These are phyloP conservation scores for Magnusiomyces magnusii DNA, from an alignment of 1,139 yeast species.

Conservation along the genomic window DNA sequence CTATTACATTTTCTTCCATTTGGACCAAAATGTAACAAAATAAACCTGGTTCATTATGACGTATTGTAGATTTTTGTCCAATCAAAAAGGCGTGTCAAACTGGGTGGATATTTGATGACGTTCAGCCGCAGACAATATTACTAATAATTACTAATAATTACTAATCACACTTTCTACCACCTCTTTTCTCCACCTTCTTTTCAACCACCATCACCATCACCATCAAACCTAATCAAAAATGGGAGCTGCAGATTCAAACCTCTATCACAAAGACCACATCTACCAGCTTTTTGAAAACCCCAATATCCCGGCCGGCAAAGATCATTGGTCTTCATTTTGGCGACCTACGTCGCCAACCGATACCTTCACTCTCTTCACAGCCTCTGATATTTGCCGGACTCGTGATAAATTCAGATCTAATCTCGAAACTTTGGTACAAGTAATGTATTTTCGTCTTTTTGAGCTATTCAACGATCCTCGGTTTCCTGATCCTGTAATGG, in stretches of 20 bases:
- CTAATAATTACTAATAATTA: no score
- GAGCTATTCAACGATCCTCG: conserved; percentile 24
- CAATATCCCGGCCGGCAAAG: conserved; percentile 41
- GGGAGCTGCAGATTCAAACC: conserved; percentile 68
- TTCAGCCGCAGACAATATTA: no score
- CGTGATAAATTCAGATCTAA: conserved; percentile 52
- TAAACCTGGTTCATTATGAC: background rate
- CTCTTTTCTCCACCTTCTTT: background rate
- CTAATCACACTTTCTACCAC: no score
- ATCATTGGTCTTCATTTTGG: conserved; percentile 52
- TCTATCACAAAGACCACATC: conserved; percentile 54
- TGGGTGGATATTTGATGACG: no score
- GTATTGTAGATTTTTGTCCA: background rate
- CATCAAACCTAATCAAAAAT: conserved; percentile 31
- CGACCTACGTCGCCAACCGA: conserved; percentile 44
- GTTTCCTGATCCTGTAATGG: conserved; percentile 27
- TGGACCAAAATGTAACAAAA: background rate
- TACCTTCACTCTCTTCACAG: conserved; percentile 48
- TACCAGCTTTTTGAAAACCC: conserved; percentile 50
- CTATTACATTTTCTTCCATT: background rate
- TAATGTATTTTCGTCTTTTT: conserved; percentile 36
- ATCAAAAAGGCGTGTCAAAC: background rate
- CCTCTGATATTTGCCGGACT: conserved; percentile 51
- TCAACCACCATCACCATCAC: background rate
- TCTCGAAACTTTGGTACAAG: conserved; percentile 46